phyloP scores from a whole-genome alignment of 1,284 basidiomycete species.

The Coniferiporia weirii region DNA sequence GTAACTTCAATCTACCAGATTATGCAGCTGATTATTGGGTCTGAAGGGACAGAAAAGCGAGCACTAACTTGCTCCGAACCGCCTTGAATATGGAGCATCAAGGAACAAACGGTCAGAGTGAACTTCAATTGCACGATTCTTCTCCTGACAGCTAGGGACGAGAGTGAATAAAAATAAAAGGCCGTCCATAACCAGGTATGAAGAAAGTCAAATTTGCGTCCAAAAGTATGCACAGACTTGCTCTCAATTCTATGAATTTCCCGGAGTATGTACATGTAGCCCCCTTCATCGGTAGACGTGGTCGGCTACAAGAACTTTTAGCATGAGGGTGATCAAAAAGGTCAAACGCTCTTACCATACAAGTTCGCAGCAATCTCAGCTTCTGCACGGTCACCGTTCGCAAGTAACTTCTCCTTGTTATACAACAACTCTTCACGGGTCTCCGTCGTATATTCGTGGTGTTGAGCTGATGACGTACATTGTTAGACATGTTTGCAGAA shows the following conservation, averaged over 20 bases:
- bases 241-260: slow-evolving; percentile 18
- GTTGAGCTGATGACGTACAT: slow-evolving; percentile 65
- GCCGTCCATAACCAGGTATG: not conserved
- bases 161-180: not conserved
- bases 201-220: not conserved
- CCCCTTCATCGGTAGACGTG: slow-evolving; percentile 57
- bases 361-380: slow-evolving; percentile 96
- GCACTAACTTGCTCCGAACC: no score
- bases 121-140: no score
- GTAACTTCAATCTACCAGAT: no score
- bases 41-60: no score
- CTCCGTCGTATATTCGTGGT: slow-evolving; percentile 95
- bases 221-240: not conserved
- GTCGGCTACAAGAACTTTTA: slow-evolving; percentile 38
- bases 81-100: no score
- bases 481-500: not conserved
- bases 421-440: slow-evolving; percentile 98
- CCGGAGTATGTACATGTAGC: slow-evolving; percentile 16
- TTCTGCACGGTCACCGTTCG: slow-evolving; percentile 95
- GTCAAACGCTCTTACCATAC: slow-evolving; percentile 49
- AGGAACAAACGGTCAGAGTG: no score
- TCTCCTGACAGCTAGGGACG: no score
- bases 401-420: slow-evolving; percentile 96
- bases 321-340: slow-evolving; percentile 16
- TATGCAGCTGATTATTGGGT: no score